Percentiles rank a stretch among this genome's conserved stretches.
These are phyloP conservation scores for Kodamaea neixiangensis DNA, from an alignment of 805 yeast genomes.

Conservation along the genomic window DNA sequence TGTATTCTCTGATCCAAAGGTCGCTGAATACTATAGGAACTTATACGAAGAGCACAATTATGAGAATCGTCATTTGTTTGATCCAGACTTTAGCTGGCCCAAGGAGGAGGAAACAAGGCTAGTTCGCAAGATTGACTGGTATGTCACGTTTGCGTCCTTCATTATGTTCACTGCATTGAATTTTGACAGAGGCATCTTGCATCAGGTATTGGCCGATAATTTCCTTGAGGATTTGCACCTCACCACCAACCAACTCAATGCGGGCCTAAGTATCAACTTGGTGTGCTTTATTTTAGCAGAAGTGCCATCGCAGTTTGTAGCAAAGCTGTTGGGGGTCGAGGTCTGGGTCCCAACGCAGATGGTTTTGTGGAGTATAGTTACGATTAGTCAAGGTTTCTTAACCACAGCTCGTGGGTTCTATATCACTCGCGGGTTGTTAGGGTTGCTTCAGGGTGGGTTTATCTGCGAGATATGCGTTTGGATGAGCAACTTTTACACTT, in stretches of 20 bases:
- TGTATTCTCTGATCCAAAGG: conserved; percentile 36
- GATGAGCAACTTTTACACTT: conserved; percentile 38
- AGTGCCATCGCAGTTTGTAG: conserved; percentile 64
- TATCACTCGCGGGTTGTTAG: conserved; percentile 31
- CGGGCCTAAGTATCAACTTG: conserved; percentile 56
- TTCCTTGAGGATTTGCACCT: conserved; percentile 37
- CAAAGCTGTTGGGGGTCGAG: conserved; percentile 64
- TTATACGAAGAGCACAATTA: conserved; percentile 33
- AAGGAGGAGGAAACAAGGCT: conserved; percentile 28
- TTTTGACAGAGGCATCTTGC: conserved; percentile 25
- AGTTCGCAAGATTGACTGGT: conserved; percentile 44
- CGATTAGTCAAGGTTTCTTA: conserved; percentile 29
- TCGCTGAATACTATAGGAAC: conserved; percentile 30
- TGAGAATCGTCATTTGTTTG: conserved; percentile 36
- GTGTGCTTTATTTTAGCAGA: conserved; percentile 58
- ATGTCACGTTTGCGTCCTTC: conserved; percentile 59
- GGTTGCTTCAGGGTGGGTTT: conserved; percentile 37
- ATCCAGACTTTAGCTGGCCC: conserved; percentile 38
- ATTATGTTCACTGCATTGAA: conserved; percentile 30
- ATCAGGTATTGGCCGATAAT: conserved; percentile 27
- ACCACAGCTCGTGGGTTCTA: conserved; percentile 25
- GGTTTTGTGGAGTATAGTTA: conserved; percentile 27
- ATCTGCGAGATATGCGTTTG: conserved; percentile 34
- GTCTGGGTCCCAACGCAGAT: conserved; percentile 28
- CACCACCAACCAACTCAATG: conserved; percentile 57